A percentile compares a stretch with the other conserved stretches of the same genome.
Conservation (phyloP, 768 basidiomycete genomes). For the Mycena belliarum region DNA sequence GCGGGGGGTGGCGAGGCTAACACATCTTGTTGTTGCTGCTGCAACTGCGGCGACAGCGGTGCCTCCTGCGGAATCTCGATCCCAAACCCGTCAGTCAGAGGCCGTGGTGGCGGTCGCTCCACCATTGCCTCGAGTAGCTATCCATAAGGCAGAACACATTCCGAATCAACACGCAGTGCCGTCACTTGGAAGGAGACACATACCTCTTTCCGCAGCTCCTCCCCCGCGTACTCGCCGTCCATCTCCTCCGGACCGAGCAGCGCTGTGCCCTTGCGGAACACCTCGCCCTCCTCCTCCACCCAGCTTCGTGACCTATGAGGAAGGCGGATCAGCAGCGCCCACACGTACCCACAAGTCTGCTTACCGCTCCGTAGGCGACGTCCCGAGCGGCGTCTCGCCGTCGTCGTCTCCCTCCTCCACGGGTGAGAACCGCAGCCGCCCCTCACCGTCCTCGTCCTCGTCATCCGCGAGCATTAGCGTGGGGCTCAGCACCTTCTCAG, state of each 20-base stretch:
- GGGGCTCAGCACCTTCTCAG: slow-evolving; percentile 73
- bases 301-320: slow-evolving; percentile 64
- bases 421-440: slow-evolving; percentile 28
- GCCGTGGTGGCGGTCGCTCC: slow-evolving; percentile 78
- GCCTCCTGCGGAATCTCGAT: slow-evolving; percentile 37
- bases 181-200: slow-evolving; percentile 21
- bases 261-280: slow-evolving; percentile 88
- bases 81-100: slow-evolving; percentile 63
- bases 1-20: slow-evolving; percentile 4
- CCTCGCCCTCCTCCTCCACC: slow-evolving; percentile 95
- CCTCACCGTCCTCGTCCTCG: slow-evolving; percentile 52
- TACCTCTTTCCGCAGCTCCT: slow-evolving; percentile 83
- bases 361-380: slow-evolving; percentile 54
- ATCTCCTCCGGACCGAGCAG: slow-evolving; percentile 83
- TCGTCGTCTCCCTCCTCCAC: slow-evolving; percentile 36
- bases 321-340: not conserved
- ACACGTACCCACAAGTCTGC: slow-evolving; percentile 20
- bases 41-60: slow-evolving; percentile 17
- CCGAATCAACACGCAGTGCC: not conserved
- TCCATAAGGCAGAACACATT: not conserved
- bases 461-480: slow-evolving; percentile 45
- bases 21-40: slow-evolving; percentile 29
- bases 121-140: slow-evolving; percentile 86
- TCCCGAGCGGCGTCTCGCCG: slow-evolving; percentile 12
- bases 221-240: slow-evolving; percentile 87